Percentiles rank a stretch among this genome's conserved stretches.
These are phyloP conservation scores for Penicillium simplicissimum DNA, from an alignment of 495 filamentous ascomycete species.

Conservation along the genomic window DNA sequence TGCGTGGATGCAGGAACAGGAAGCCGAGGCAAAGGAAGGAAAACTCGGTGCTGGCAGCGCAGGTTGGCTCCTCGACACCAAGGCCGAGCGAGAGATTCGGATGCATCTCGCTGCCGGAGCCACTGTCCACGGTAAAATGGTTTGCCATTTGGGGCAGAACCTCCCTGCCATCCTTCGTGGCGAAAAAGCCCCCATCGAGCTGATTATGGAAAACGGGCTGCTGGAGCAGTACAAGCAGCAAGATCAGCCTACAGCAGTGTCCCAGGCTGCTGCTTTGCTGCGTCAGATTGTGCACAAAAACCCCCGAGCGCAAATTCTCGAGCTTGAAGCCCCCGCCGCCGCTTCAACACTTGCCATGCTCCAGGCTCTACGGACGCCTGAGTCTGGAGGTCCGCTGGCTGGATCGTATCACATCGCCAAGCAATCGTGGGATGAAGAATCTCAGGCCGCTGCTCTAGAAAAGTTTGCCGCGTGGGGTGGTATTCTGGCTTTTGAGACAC, in stretches of 20 bases:
- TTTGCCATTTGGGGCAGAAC: not conserved
- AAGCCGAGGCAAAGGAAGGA: not conserved
- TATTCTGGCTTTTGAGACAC: not conserved
- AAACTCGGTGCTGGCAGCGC: not conserved
- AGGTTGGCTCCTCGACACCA: not conserved
- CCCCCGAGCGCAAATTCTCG: not conserved
- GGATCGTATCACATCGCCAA: not conserved
- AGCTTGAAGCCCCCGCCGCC: not conserved
- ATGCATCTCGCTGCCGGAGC: not conserved
- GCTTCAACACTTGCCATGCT: not conserved
- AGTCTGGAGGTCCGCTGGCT: not conserved
- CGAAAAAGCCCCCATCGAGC: not conserved
- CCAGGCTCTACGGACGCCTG: not conserved
- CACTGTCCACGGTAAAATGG: not conserved
- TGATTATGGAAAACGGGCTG: not conserved
- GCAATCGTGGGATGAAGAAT: not conserved
- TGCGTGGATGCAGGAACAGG: not conserved
- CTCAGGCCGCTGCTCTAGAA: not conserved
- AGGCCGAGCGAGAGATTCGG: not conserved
- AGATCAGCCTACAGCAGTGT: not conserved
- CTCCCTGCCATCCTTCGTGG: not conserved
- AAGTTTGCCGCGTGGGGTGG: not conserved
- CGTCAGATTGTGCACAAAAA: not conserved
- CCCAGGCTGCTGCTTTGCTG: not conserved
- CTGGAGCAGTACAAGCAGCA: not conserved